These are phyloP conservation scores for Oryza rufipogon DNA, from an alignment of 176 grass and related monocot genomes.

Conservation along the genomic window DNA sequence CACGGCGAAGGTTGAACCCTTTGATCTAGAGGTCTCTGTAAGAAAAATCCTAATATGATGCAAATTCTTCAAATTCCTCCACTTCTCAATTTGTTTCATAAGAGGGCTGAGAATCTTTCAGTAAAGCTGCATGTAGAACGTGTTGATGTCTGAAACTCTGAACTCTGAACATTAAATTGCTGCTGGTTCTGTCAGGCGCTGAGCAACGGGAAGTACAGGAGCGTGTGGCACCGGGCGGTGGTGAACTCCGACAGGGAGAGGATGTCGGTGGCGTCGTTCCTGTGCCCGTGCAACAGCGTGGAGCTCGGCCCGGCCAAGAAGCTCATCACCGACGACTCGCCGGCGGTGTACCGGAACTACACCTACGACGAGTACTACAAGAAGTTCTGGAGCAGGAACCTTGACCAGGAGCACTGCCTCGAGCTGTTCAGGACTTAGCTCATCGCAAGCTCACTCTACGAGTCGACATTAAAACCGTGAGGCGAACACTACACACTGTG, in stretches of 20 bases:
- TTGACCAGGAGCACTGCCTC: slow-evolving; percentile 80
- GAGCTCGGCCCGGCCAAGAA: slow-evolving; percentile 63
- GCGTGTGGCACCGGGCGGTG: slow-evolving; percentile 82
- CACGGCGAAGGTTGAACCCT: too few relatives aligned
- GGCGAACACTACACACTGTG: too few relatives aligned
- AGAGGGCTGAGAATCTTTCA: too few relatives aligned
- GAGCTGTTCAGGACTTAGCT: slow-evolving; percentile 66
- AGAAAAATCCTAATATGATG: too few relatives aligned
- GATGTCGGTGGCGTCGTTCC: slow-evolving; percentile 81
- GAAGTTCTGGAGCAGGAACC: slow-evolving; percentile 84
- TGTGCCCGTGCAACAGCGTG: slow-evolving; percentile 71
- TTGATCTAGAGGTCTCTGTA: too few relatives aligned
- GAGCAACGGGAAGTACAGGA: slow-evolving; percentile 80
- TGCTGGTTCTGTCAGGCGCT: slow-evolving; percentile 47
- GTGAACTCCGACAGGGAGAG: slow-evolving; percentile 69
- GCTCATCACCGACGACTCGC: slow-evolving; percentile 52
- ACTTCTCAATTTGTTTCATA: too few relatives aligned
- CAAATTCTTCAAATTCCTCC: too few relatives aligned
- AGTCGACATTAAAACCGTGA: not conserved
- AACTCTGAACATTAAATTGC: not conserved
- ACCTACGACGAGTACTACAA: slow-evolving; percentile 89
- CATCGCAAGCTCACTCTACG: not conserved
- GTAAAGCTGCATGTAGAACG: not conserved
- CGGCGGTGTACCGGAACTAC: slow-evolving; percentile 67
- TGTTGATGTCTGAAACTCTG: not conserved